Conservation (phyloP, 2,329 filamentous ascomycete species). For the Penicillium digitatum region DNA sequence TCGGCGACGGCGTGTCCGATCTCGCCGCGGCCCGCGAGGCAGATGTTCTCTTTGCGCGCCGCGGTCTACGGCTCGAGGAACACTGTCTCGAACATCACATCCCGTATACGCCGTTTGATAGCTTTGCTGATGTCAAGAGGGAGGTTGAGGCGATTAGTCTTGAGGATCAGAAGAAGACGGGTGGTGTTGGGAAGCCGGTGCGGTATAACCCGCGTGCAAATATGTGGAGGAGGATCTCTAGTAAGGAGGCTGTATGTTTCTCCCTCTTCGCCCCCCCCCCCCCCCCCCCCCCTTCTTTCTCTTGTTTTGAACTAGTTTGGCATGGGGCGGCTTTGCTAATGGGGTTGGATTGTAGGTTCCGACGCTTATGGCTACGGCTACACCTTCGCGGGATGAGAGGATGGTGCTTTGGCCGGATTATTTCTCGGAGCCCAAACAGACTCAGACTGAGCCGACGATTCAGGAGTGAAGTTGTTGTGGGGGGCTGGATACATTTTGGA, state of each 20-base stretch:
- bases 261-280: too few relatives aligned
- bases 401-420: slow-evolving; percentile 61
- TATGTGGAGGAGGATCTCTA: slow-evolving; percentile 62
- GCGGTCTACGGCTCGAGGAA: slow-evolving; percentile 62
- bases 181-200: slow-evolving; percentile 56
- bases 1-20: slow-evolving; percentile 66
- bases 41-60: slow-evolving; percentile 64
- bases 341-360: slow-evolving; percentile 35
- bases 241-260: slow-evolving; percentile 50
- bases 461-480: slow-evolving; percentile 3
- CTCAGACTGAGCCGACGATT: slow-evolving; percentile 35
- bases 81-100: slow-evolving; percentile 62
- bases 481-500: not conserved
- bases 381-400: slow-evolving; percentile 56
- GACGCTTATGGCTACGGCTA: slow-evolving; percentile 46
- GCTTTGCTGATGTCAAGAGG: slow-evolving; percentile 61
- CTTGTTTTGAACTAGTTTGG: too few relatives aligned
- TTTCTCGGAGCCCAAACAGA: slow-evolving; percentile 43
- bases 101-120: slow-evolving; percentile 60
- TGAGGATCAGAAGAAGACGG: slow-evolving; percentile 59
- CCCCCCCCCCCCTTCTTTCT: too few relatives aligned
- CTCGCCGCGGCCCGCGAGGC: slow-evolving; percentile 62
- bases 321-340: too few relatives aligned
- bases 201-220: slow-evolving; percentile 66
- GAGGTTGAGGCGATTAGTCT: slow-evolving; percentile 57